Percentiles rank a stretch among this genome's conserved stretches.
phyloP scores from a whole-genome alignment of 441 rosid species.

The Viola pubescens region DNA sequence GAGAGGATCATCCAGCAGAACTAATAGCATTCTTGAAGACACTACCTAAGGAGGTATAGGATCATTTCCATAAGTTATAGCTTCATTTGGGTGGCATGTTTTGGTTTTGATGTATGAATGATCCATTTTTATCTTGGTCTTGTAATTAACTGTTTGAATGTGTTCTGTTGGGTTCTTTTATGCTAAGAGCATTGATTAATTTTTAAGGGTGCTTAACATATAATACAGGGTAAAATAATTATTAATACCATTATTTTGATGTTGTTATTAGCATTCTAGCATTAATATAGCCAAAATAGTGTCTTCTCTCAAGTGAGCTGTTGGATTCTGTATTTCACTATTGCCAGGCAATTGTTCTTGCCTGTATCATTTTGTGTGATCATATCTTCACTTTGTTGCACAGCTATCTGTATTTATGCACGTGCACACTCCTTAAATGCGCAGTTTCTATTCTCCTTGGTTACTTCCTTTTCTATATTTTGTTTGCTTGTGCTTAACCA shows the following conservation, averaged over 20 bases:
- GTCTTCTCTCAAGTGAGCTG: background rate
- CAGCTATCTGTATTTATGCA: background rate
- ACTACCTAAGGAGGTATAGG: slow-evolving; percentile 64
- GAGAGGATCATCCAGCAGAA: slow-evolving; percentile 87
- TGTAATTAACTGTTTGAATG: background rate
- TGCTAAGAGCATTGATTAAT: no score
- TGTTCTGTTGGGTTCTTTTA: no score
- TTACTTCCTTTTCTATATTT: background rate
- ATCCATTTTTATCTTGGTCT: slow-evolving; percentile 1
- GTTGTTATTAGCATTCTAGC: no score
- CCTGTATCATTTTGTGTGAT: slow-evolving; percentile 2
- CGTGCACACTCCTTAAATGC: background rate
- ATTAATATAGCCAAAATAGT: no score
- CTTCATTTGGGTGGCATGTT: background rate
- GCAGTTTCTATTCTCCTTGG: background rate
- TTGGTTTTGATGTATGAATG: background rate
- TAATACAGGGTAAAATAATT: no score
- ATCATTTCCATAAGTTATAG: slow-evolving; percentile 1
- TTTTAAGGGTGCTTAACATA: no score
- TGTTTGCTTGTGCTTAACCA: background rate
- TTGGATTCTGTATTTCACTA: background rate
- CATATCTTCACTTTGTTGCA: slow-evolving; percentile 3
- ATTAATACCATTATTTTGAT: no score
- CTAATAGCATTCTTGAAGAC: slow-evolving; percentile 61
- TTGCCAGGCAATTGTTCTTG: background rate